Evolutionary conservation across 257 asterid genomes (phyloP).

Genomic region (Voacanga thouarsii): DNA sequence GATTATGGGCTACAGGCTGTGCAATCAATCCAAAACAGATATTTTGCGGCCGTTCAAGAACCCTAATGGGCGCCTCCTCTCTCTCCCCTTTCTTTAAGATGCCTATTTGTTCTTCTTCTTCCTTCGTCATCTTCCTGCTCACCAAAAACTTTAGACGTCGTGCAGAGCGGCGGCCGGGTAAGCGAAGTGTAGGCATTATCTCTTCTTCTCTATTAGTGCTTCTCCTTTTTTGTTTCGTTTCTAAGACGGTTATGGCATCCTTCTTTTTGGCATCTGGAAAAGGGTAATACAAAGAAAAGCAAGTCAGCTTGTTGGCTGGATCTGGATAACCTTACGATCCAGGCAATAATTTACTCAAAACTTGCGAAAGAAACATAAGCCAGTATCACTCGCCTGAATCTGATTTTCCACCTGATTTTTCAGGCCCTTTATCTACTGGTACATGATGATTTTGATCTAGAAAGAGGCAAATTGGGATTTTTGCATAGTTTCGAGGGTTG

Average conservation of each 20-base stretch:
- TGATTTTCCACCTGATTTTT: slow-evolving; percentile 24
- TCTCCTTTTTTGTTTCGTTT: too few relatives aligned
- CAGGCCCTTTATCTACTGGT: slow-evolving; percentile 38
- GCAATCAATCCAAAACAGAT: background rate
- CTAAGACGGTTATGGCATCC: background rate
- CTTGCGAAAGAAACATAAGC: slow-evolving; percentile 46
- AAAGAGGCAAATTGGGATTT: too few relatives aligned
- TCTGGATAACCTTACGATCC: slow-evolving; percentile 27
- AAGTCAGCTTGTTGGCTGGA: slow-evolving; percentile 75
- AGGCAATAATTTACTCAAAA: slow-evolving; percentile 30
- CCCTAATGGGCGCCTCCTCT: slow-evolving; percentile 2
- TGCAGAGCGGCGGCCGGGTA: background rate
- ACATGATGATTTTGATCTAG: background rate
- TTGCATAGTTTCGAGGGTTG: too few relatives aligned
- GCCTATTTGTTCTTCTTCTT: background rate
- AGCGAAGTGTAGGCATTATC: too few relatives aligned
- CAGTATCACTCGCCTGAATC: slow-evolving; percentile 42
- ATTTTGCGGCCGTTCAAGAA: background rate
- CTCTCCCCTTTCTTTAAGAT: background rate
- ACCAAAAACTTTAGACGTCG: background rate
- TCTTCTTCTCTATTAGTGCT: background rate
- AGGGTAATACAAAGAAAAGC: slow-evolving; percentile 17
- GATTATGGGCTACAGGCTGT: background rate
- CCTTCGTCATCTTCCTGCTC: background rate
- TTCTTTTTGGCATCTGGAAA: background rate